Evolutionary conservation across 306 rosid genomes (phyloP).

Genomic region (Abrus pulchellus): DNA sequence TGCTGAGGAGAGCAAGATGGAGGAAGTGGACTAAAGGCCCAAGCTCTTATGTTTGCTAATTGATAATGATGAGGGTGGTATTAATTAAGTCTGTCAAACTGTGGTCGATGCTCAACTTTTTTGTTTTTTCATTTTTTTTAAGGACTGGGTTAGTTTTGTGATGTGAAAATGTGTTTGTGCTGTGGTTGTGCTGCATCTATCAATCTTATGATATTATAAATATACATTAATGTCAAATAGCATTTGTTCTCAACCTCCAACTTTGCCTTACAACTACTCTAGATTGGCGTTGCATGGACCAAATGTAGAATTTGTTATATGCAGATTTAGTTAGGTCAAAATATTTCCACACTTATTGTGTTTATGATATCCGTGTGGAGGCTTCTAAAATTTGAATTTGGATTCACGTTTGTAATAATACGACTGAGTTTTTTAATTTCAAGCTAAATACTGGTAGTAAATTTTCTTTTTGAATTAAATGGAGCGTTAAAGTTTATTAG

Average conservation of each 20-base stretch:
- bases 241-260: background rate
- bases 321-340: too few species aligned
- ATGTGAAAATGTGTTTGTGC: background rate
- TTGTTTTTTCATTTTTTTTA: too few species aligned
- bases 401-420: too few species aligned
- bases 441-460: too few species aligned
- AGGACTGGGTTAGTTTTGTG: background rate
- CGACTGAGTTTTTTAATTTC: too few species aligned
- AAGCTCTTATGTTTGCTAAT: background rate
- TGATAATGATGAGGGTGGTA: background rate
- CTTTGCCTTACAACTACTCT: background rate
- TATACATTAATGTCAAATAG: background rate
- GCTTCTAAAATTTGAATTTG: too few species aligned
- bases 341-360: too few species aligned
- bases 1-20: constrained; percentile 83
- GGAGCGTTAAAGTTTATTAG: too few species aligned
- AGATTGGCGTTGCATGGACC: background rate
- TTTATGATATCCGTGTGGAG: too few species aligned
- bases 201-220: background rate
- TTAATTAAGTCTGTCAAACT: background rate
- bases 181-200: background rate
- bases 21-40: constrained; percentile 67
- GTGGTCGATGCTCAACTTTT: background rate
- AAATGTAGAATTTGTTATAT: too few species aligned
- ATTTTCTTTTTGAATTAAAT: too few species aligned